A percentile compares a stretch with the other conserved stretches of the same genome.
Evolutionary conservation across 768 basidiomycete species (phyloP).

Genomic region (Mycena galericulata): DNA sequence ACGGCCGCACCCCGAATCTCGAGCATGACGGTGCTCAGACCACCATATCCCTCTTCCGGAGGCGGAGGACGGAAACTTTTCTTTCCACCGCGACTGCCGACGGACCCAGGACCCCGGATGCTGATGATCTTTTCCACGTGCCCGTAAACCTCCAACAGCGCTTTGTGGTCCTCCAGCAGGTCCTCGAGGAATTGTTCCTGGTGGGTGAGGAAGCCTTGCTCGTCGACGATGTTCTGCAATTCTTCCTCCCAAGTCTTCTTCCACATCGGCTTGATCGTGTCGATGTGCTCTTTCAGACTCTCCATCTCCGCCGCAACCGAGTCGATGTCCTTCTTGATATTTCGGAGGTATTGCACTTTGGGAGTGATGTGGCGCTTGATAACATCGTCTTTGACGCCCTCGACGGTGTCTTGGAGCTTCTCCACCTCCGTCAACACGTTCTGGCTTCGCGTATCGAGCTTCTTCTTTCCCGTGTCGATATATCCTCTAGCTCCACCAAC

Average conservation of each 20-base stretch:
- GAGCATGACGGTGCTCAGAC: constrained; percentile 84
- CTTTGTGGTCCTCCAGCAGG: constrained; percentile 91
- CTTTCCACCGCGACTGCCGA: constrained; percentile 49
- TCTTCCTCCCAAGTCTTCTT: constrained; percentile 99
- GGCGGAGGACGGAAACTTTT: constrained; percentile 71
- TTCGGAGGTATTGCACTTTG: constrained; percentile 76
- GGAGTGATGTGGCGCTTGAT: constrained; percentile 89
- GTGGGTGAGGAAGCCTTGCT: constrained; percentile 93
- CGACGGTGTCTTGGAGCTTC: constrained; percentile 91
- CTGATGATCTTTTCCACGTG: constrained; percentile 93
- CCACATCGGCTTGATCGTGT: constrained; percentile 95
- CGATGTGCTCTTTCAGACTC: constrained; percentile 85
- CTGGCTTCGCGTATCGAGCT: constrained; percentile 90
- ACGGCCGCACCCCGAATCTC: constrained; percentile 88
- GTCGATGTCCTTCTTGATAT: constrained; percentile 78
- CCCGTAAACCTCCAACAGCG: constrained; percentile 86
- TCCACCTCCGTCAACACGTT: constrained; percentile 93
- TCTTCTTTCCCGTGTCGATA: constrained; percentile 92
- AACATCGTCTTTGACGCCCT: constrained; percentile 91
- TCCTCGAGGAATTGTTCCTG: constrained; percentile 94
- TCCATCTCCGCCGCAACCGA: constrained; percentile 76
- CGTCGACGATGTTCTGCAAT: constrained; percentile 95
- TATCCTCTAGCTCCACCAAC: constrained; percentile 90
- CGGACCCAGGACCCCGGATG: constrained; percentile 63
- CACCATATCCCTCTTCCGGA: constrained; percentile 74